A percentile compares a stretch with the other conserved stretches of the same genome.
Conservation (phyloP, 2,329 filamentous ascomycete species). For the Colletotrichum lini region DNA sequence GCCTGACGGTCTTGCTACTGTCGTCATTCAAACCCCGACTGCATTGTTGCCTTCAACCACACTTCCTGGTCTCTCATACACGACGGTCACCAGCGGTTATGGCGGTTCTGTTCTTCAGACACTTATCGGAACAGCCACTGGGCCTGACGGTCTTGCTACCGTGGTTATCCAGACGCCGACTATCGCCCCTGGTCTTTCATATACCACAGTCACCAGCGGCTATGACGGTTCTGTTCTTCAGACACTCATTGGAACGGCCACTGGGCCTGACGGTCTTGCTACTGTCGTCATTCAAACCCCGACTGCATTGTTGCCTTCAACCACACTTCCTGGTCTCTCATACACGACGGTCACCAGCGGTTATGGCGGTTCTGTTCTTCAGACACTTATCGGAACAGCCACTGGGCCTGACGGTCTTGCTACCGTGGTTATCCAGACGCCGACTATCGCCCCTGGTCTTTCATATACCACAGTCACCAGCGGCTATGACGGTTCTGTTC, state of each 20-base stretch:
- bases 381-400: not conserved
- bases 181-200: conserved; percentile 8
- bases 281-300: conserved; percentile 29
- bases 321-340: not conserved
- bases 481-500: conserved; percentile 1
- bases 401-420: conserved; percentile 25
- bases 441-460: not conserved
- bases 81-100: conserved; percentile 27
- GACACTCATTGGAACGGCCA: conserved; percentile 5
- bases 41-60: not conserved
- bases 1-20: conserved; percentile 28
- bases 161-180: conserved; percentile 16
- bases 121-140: conserved; percentile 17
- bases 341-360: conserved; percentile 18
- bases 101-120: conserved; percentile 21
- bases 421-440: conserved; percentile 22
- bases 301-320: not conserved
- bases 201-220: conserved; percentile 15
- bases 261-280: conserved; percentile 25
- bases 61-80: conserved; percentile 20
- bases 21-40: too few relatives aligned
- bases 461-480: conserved; percentile 20
- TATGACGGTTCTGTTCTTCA: conserved; percentile 1
- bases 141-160: conserved; percentile 27
- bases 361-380: conserved; percentile 1